phyloP scores from a whole-genome alignment of 768 basidiomycete genomes.

The Postia placenta region DNA sequence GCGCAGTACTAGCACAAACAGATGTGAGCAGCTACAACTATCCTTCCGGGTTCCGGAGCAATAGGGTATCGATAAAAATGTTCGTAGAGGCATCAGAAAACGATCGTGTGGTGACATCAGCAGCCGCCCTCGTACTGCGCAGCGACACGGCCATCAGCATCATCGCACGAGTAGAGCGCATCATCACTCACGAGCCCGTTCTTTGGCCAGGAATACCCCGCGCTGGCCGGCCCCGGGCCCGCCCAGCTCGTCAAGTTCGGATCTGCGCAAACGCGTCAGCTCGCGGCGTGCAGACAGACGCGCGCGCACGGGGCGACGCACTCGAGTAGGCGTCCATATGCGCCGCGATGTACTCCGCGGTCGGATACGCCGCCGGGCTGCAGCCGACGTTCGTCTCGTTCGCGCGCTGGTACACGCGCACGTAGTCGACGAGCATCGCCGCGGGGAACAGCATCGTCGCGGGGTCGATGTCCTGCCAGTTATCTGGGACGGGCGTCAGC shows the following conservation, averaged over 20 bases:
- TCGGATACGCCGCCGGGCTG: constrained; percentile 59
- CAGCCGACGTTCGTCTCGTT: constrained; percentile 59
- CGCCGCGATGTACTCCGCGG: constrained; percentile 49
- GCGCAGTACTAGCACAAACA: no score
- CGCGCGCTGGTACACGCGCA: constrained; percentile 72
- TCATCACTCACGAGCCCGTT: constrained; percentile 20
- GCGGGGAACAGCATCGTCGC: constrained; percentile 62
- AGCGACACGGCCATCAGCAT: background rate
- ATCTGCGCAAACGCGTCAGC: constrained; percentile 18
- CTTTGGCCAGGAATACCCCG: constrained; percentile 28
- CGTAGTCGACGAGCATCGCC: constrained; percentile 69
- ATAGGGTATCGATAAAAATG: background rate
- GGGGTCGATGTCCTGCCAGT: constrained; percentile 60
- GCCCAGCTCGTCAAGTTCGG: constrained; percentile 27
- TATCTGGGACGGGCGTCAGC: constrained; percentile 25
- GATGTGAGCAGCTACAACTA: background rate
- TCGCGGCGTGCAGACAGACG: no score
- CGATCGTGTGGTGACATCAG: background rate
- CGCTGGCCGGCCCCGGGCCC: constrained; percentile 15
- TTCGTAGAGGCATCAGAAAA: background rate
- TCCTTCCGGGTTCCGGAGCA: no score
- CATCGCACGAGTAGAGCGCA: background rate
- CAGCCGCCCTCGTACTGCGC: background rate
- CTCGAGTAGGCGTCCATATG: constrained; percentile 56
- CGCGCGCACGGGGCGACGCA: constrained; percentile 27